Evolutionary conservation across 345 rosid genomes (phyloP).

Genomic region (Boechera divaricarpa): DNA sequence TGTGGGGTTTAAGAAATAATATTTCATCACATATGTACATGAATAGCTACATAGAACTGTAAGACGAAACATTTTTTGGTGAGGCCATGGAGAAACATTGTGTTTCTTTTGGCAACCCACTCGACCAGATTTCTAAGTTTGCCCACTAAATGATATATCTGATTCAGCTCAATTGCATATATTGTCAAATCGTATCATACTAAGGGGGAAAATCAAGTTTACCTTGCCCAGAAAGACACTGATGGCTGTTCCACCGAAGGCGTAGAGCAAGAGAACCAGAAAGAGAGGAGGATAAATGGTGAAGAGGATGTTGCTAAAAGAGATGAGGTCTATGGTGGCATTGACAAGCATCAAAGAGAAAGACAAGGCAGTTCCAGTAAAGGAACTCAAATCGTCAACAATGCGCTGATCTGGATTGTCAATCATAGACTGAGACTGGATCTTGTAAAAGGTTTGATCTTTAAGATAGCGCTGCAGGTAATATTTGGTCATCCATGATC

Average conservation of each 20-base stretch:
- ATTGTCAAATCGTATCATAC: neutral
- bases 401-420: slow-evolving; percentile 98
- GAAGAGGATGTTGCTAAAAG: slow-evolving; percentile 91
- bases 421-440: slow-evolving; percentile 89
- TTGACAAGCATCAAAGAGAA: slow-evolving; percentile 84
- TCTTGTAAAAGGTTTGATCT: slow-evolving; percentile 80
- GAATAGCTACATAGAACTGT: neutral
- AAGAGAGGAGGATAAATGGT: slow-evolving; percentile 92
- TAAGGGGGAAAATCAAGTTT: slow-evolving; percentile 11
- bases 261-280: slow-evolving; percentile 76
- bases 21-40: slow-evolving; percentile 2
- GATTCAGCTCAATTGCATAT: no score
- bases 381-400: slow-evolving; percentile 88
- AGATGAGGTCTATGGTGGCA: slow-evolving; percentile 88
- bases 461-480: slow-evolving; percentile 85
- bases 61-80: no score
- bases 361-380: slow-evolving; percentile 85
- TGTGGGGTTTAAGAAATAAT: neutral
- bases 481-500: slow-evolving; percentile 94
- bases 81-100: no score
- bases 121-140: no score
- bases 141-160: no score
- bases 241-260: slow-evolving; percentile 85
- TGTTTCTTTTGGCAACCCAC: no score
- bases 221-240: slow-evolving; percentile 92